Evolutionary conservation across 2,329 filamentous ascomycete species (phyloP).

Genomic region (Ophiosphaerella herpotricha): DNA sequence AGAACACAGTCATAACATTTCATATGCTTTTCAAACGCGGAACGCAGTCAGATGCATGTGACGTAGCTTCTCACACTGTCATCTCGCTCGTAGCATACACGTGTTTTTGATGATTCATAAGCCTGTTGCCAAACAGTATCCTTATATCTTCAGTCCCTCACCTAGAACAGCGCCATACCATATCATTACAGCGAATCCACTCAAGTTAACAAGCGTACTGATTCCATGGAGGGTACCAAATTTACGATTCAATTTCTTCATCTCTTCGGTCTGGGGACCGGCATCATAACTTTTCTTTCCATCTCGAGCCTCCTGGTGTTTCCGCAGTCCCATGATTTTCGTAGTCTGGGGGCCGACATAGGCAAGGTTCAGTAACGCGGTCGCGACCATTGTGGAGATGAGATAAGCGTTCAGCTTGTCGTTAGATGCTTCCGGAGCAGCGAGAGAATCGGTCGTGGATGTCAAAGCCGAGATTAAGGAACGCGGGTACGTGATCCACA

Average conservation of each 20-base stretch:
- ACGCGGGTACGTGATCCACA: conserved; percentile 77
- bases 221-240: conserved; percentile 82
- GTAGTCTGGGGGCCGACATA: conserved; percentile 77
- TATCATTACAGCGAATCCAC: conserved; percentile 69
- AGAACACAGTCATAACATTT: too few relatives aligned
- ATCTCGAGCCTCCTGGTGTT: conserved; percentile 84
- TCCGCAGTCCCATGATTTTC: conserved; percentile 73
- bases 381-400: conserved; percentile 70
- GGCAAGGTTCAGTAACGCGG: conserved; percentile 70
- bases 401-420: conserved; percentile 54
- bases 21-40: too few relatives aligned
- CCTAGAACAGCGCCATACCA: conserved; percentile 80
- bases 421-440: not conserved
- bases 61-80: too few relatives aligned
- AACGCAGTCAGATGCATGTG: too few relatives aligned
- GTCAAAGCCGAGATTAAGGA: conserved; percentile 10
- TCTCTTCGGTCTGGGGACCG: conserved; percentile 80
- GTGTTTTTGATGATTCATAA: not conserved
- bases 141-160: conserved; percentile 10
- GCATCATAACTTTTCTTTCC: conserved; percentile 85
- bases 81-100: not conserved
- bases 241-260: conserved; percentile 59
- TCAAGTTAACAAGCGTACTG: conserved; percentile 78
- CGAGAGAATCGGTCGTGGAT: not conserved
- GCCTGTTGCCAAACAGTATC: not conserved